These are phyloP conservation scores for Paramecium biaurelia DNA, from an alignment of 73 alveolate genomes.

Conservation along the genomic window DNA sequence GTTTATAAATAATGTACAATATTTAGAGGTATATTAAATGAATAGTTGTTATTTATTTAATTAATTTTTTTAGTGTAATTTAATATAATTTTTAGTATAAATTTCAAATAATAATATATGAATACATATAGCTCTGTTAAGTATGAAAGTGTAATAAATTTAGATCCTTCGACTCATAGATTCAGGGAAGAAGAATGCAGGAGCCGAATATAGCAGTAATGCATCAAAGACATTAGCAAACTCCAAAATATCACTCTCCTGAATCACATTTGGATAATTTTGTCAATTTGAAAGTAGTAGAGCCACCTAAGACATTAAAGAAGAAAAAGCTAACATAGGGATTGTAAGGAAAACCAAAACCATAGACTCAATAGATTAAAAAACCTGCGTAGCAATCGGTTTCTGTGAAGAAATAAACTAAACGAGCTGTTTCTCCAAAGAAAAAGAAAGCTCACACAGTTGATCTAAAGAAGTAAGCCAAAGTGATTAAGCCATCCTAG, in stretches of 20 bases:
- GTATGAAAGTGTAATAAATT: background rate
- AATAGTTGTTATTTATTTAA: background rate
- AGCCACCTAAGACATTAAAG: background rate
- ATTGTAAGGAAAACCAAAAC: background rate
- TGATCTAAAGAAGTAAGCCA: background rate
- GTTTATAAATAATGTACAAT: background rate
- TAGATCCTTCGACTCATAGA: slow-evolving; percentile 40
- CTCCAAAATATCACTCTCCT: background rate
- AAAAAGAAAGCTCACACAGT: slow-evolving; percentile 24
- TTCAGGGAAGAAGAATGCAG: slow-evolving; percentile 20
- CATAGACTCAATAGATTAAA: background rate
- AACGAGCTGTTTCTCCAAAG: background rate
- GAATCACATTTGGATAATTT: background rate
- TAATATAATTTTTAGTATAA: background rate
- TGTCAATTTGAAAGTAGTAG: background rate
- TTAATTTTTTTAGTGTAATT: too few relatives aligned
- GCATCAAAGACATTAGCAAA: background rate
- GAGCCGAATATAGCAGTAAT: slow-evolving; percentile 12
- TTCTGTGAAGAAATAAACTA: background rate
- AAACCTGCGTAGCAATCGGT: background rate
- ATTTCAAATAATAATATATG: background rate
- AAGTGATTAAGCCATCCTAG: background rate
- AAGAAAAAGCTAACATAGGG: background rate
- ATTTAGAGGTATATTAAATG: background rate
- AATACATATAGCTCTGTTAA: slow-evolving; percentile 49